These are phyloP conservation scores for Saccharomycopsis fodiens DNA, from an alignment of 805 yeast genomes.

Conservation along the genomic window DNA sequence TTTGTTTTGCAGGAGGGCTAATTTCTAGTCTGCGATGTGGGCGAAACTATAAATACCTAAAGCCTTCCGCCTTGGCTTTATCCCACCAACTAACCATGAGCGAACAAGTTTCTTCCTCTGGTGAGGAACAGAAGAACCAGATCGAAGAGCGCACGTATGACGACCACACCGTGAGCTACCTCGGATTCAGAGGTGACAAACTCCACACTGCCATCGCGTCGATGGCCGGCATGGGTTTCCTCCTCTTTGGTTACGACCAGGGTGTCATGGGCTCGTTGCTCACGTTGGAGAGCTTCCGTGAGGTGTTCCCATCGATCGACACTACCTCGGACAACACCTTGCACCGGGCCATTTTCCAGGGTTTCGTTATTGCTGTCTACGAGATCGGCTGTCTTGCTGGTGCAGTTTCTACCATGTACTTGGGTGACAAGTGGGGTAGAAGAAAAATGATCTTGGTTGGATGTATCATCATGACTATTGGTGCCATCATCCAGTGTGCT, in stretches of 20 bases:
- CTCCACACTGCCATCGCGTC: constrained; percentile 12
- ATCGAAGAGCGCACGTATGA: neutral
- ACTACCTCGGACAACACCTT: constrained; percentile 18
- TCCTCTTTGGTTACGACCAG: constrained; percentile 60
- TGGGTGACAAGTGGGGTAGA: constrained; percentile 60
- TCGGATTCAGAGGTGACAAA: constrained; percentile 11
- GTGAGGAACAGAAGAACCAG: neutral
- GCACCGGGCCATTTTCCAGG: constrained; percentile 57
- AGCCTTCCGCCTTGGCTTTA: no score
- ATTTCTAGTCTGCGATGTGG: no score
- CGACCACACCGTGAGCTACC: neutral
- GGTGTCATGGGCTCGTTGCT: constrained; percentile 60
- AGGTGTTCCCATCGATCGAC: constrained; percentile 39
- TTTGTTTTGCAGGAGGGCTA: no score
- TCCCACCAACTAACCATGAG: no score
- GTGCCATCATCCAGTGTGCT: constrained; percentile 47
- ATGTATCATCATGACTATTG: constrained; percentile 47
- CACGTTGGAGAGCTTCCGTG: constrained; percentile 47
- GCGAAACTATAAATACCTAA: neutral
- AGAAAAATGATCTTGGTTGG: constrained; percentile 49
- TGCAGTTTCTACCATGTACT: constrained; percentile 46
- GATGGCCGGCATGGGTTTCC: constrained; percentile 18
- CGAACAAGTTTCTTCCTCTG: neutral
- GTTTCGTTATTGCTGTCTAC: constrained; percentile 40
- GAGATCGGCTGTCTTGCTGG: constrained; percentile 67